Conservation (phyloP, 1,139 yeast species). For the Candida sanyaensis region DNA sequence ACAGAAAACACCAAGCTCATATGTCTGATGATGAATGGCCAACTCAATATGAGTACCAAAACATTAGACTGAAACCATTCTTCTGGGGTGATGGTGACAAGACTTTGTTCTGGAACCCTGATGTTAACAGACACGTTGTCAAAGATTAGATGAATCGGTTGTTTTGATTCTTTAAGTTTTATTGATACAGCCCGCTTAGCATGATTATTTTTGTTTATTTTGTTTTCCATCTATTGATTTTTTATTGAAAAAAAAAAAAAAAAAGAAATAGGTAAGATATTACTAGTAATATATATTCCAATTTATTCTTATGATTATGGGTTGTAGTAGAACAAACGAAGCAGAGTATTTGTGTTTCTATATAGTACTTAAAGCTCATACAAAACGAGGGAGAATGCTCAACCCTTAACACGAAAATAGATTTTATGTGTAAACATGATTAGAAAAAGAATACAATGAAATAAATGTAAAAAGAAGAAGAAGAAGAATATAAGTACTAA, state of each 20-base stretch:
- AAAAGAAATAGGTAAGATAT: background rate
- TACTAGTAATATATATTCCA: slow-evolving; percentile 6
- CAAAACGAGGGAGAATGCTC: too few relatives aligned
- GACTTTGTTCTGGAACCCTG: slow-evolving; percentile 95
- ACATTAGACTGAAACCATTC: slow-evolving; percentile 80
- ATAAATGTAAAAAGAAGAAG: background rate
- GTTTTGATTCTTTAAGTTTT: background rate
- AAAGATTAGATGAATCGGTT: slow-evolving; percentile 7
- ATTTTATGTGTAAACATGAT: background rate
- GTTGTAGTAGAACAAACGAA: too few relatives aligned
- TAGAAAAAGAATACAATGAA: background rate
- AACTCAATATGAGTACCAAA: slow-evolving; percentile 84
- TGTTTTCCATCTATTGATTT: background rate
- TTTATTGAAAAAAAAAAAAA: background rate
- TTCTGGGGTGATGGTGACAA: slow-evolving; percentile 99
- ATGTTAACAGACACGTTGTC: slow-evolving; percentile 78
- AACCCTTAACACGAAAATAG: background rate
- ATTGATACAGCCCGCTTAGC: background rate
- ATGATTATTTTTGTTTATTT: background rate
- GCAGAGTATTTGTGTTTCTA: too few relatives aligned
- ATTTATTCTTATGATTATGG: background rate
- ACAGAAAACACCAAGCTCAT: slow-evolving; percentile 78
- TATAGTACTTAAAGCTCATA: too few relatives aligned
- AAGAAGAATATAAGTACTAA: background rate
- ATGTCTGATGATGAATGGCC: slow-evolving; percentile 92